These are phyloP conservation scores for Leccinum solheimii DNA, from an alignment of 1,284 basidiomycete species.

Conservation along the genomic window DNA sequence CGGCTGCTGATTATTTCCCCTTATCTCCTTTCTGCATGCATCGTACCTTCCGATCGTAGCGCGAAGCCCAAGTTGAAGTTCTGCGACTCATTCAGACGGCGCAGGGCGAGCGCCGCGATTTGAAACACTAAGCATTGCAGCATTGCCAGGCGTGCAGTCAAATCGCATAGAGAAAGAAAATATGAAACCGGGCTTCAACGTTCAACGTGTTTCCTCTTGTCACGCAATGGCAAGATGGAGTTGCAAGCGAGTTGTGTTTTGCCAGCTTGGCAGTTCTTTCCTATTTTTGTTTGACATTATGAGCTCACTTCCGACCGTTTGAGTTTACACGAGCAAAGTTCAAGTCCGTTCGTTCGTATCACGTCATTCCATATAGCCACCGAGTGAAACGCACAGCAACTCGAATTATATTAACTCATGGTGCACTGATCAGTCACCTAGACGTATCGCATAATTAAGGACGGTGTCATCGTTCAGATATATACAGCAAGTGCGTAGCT, in stretches of 20 bases:
- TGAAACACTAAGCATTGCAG: neutral
- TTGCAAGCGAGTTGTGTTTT: conserved; percentile 16
- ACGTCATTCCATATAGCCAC: conserved; percentile 34
- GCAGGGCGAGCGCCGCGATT: neutral
- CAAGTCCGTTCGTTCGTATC: conserved; percentile 24
- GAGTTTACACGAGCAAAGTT: conserved; percentile 20
- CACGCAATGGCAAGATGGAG: neutral
- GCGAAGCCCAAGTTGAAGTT: neutral
- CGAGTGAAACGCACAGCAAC: conserved; percentile 20
- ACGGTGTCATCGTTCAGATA: conserved; percentile 18
- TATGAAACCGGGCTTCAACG: conserved; percentile 10
- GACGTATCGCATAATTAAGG: conserved; percentile 18
- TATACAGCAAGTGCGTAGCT: conserved; percentile 21
- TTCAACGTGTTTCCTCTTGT: conserved; percentile 4
- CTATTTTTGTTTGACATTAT: neutral
- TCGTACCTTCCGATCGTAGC: conserved; percentile 18
- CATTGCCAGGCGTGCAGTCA: neutral
- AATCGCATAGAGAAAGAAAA: conserved; percentile 1
- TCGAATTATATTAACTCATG: conserved; percentile 11
- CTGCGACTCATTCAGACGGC: conserved; percentile 13
- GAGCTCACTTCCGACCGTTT: conserved; percentile 17
- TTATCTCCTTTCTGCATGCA: conserved; percentile 32
- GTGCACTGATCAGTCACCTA: conserved; percentile 21
- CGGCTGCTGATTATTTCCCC: conserved; percentile 17
- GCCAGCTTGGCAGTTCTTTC: conserved; percentile 16